These are phyloP conservation scores for Penicillium paneum DNA, from an alignment of 2,329 filamentous ascomycete species.

Conservation along the genomic window DNA sequence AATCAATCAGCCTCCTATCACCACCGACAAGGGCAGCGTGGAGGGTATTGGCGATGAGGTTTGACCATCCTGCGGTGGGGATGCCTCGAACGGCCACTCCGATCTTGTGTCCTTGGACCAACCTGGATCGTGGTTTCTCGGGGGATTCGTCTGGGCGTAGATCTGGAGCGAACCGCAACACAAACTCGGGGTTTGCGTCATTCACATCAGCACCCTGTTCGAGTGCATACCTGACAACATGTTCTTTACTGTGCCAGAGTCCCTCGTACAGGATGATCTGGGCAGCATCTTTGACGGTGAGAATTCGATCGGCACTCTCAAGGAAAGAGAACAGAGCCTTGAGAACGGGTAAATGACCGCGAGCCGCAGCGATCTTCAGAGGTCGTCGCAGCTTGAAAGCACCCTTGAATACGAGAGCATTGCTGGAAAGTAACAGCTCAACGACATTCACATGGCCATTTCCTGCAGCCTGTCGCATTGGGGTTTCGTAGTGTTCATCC, in stretches of 20 bases:
- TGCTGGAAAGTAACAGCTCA: not conserved
- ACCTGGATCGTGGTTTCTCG: not conserved
- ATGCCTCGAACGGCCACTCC: not conserved
- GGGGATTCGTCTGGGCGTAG: not conserved
- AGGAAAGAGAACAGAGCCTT: not conserved
- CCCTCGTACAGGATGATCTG: conserved; percentile 1
- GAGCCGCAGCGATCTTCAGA: not conserved
- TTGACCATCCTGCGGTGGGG: not conserved
- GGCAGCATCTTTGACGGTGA: not conserved
- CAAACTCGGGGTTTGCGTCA: not conserved
- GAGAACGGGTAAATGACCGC: not conserved
- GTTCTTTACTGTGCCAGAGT: not conserved
- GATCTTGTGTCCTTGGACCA: not conserved
- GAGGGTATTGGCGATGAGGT: not conserved
- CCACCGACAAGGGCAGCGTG: not conserved
- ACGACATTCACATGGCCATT: not conserved
- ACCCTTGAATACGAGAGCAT: not conserved
- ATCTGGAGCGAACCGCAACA: not conserved
- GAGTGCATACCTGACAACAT: not conserved
- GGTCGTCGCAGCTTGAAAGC: not conserved
- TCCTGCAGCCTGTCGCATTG: not conserved
- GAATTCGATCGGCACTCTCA: fast-evolving
- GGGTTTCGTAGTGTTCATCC: not conserved
- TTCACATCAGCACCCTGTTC: not conserved
- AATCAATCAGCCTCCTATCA: not conserved